A percentile compares a stretch with the other conserved stretches of the same genome.
These are phyloP conservation scores for Tinospora cordifolia DNA, from an alignment of 164 flowering plant genomes.

Conservation along the genomic window DNA sequence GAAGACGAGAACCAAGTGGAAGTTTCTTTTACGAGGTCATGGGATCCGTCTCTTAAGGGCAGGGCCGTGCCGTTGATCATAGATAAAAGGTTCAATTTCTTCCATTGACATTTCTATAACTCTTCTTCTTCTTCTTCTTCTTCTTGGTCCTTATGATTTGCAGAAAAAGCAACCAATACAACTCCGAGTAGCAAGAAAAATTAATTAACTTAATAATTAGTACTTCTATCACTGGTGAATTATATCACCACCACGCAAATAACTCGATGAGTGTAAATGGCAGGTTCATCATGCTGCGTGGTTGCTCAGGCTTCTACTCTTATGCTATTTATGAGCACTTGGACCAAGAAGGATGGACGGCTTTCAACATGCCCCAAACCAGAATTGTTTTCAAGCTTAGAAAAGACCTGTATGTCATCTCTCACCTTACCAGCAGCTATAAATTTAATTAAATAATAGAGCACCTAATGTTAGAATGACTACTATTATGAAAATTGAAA, in stretches of 20 bases:
- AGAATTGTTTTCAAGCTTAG: constrained; percentile 80
- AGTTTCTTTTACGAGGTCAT: constrained; percentile 67
- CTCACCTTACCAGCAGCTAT: not conserved
- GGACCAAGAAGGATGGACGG: constrained; percentile 72
- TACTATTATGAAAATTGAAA: no score
- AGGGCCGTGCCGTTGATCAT: constrained; percentile 60
- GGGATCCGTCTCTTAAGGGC: constrained; percentile 70
- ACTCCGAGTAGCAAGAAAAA: not conserved
- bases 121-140: not conserved
- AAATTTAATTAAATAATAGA: no score
- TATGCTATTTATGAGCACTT: constrained; percentile 87
- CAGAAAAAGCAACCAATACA: not conserved
- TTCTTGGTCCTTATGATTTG: not conserved
- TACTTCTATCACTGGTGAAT: not conserved
- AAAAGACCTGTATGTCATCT: constrained; percentile 58
- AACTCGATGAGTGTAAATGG: no score
- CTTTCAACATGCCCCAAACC: constrained; percentile 45
- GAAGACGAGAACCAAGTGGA: constrained; percentile 74
- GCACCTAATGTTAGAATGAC: no score
- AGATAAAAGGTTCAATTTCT: constrained; percentile 76
- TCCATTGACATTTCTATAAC: not conserved
- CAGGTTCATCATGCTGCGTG: constrained; percentile 77
- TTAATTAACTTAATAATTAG: not conserved
- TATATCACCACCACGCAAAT: no score
- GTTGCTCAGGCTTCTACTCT: constrained; percentile 76